These are phyloP conservation scores for Lasiodiplodia hormozganensis DNA, from an alignment of 2,329 filamentous ascomycete genomes.

Conservation along the genomic window DNA sequence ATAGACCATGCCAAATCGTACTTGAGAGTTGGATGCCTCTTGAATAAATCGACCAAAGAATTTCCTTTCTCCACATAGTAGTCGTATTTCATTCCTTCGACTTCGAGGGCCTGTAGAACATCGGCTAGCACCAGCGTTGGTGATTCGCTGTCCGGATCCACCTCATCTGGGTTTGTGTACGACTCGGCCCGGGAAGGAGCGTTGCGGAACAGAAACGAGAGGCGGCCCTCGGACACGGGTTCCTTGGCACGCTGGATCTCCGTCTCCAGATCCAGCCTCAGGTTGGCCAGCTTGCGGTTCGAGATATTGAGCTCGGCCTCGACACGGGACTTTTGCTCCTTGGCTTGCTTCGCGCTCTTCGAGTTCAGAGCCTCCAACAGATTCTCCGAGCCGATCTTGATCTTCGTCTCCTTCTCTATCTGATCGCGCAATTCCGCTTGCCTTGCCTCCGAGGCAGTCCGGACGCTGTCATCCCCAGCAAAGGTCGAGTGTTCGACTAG, in stretches of 20 bases:
- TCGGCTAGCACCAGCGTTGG: conserved; percentile 92
- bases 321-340: conserved; percentile 64
- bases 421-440: conserved; percentile 80
- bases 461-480: conserved; percentile 66
- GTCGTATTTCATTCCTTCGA: conserved; percentile 85
- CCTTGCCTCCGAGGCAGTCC: conserved; percentile 70
- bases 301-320: conserved; percentile 89
- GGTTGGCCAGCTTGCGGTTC: conserved; percentile 71
- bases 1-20: conserved; percentile 97
- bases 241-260: conserved; percentile 66
- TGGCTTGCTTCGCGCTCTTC: conserved; percentile 95
- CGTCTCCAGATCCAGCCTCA: conserved; percentile 65
- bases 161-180: conserved; percentile 60
- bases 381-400: conserved; percentile 97
- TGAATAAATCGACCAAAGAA: conserved; percentile 94
- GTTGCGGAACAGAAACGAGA: conserved; percentile 65
- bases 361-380: conserved; percentile 92
- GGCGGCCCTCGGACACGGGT: conserved; percentile 59
- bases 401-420: conserved; percentile 95
- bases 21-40: conserved; percentile 88
- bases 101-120: conserved; percentile 86
- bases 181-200: conserved; percentile 62
- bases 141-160: conserved; percentile 76
- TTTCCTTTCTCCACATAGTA: conserved; percentile 96
- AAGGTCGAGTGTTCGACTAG: conserved; percentile 58